Base-by-base conservation (phyloP, 1,284 basidiomycete genomes). In the Gomphus bonarii region DNA sequence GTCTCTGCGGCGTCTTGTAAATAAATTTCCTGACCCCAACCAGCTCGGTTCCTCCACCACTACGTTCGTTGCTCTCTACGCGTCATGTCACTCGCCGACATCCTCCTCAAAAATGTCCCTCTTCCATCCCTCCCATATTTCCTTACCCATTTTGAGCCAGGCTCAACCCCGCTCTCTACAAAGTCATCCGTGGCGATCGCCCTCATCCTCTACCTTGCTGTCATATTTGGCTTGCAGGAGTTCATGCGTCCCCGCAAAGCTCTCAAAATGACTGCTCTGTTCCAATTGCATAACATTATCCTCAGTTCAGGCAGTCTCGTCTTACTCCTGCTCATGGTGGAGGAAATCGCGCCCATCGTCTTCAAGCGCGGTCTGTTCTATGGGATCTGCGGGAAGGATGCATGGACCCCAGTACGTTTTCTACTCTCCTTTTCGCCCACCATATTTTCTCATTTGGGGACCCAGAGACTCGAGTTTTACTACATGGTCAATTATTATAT, bases 401-500 rank as follows among this genome's bases (percentile, higher is more conserved):
- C 92, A 57, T 98, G 92, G 91, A 95, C 93, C 54, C 75, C 82
- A 60, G 91, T 93, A 66, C 65, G 84, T 78, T 35, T 56, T 52
- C n/a, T 44, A 25, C 25, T 4, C 25, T 14, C 54, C 50, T 61
- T 59, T 43, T 57, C 49, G 5, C 38, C 57, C 58, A 38, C 59
- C 54, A 55, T 55, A 58, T 50, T 20, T 20, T 53, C 54, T 18
- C 55, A 47, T 44, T 54, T 52, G 49, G 50, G 35, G 11, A 52
- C 50, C 2, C 63, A 93, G 88, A 80, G 80, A 67, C 76, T 94
- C 68, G 85, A 93, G 70, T 85, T 91, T 66, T 97, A 91, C 75
- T 98, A 98, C 77, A 93, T 98, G 77, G 80, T 98, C 78, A 99
- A 98, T 78, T 99, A 98, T 76, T 92, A 86, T 73, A 91, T 95